These are phyloP conservation scores for Rhizomucor miehei DNA, from an alignment of 371 early-diverging fungal genomes.

Conservation along the genomic window DNA sequence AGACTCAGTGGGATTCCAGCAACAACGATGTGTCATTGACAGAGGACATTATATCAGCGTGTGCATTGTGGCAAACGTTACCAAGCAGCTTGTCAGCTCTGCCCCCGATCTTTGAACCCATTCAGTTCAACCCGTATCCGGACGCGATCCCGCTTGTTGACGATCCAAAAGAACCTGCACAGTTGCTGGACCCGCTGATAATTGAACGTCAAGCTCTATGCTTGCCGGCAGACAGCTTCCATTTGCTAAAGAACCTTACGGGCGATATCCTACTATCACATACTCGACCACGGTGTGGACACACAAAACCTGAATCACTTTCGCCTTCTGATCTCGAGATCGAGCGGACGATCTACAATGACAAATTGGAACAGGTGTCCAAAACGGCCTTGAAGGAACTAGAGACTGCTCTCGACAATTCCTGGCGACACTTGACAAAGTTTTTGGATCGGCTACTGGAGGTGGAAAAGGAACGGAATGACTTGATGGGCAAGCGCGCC, in stretches of 20 bases:
- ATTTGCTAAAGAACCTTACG: conserved; percentile 67
- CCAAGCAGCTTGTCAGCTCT: conserved; percentile 39
- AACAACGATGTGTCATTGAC: conserved; percentile 15
- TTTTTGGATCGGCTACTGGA: conserved; percentile 42
- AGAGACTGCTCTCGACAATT: conserved; percentile 23
- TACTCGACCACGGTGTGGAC: conserved; percentile 72
- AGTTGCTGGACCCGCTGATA: conserved; percentile 56
- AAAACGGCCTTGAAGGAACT: conserved; percentile 35
- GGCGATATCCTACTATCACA: conserved; percentile 70
- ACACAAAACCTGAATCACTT: conserved; percentile 62
- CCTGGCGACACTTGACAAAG: conserved; percentile 47
- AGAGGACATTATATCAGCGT: conserved; percentile 27
- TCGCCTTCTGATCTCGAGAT: conserved; percentile 72
- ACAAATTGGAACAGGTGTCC: conserved; percentile 44
- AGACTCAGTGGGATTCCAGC: conserved; percentile 11
- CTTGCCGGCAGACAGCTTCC: conserved; percentile 65
- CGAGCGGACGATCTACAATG: conserved; percentile 67
- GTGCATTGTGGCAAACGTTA: conserved; percentile 37
- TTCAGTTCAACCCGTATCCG: conserved; percentile 61
- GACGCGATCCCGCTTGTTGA: conserved; percentile 55
- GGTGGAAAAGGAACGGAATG: conserved; percentile 28
- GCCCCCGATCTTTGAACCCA: conserved; percentile 40
- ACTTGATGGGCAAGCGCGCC: conserved; percentile 34
- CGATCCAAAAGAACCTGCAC: conserved; percentile 61
- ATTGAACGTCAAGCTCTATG: conserved; percentile 60